Base-by-base conservation (phyloP, 345 rosid species). In the Hypericum androsaemum region DNA sequence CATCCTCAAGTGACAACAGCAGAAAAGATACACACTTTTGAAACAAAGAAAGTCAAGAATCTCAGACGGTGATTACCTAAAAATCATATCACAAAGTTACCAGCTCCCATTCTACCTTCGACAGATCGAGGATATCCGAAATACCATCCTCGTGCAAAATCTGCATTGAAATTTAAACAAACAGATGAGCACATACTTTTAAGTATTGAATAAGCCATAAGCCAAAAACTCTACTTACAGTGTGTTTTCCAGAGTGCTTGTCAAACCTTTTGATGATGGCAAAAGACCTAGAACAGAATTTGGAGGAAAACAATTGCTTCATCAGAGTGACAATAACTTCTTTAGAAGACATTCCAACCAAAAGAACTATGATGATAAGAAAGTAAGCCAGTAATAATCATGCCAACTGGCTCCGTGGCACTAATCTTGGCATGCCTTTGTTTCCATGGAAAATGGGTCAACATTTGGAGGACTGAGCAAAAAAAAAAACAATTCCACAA, bases 71-170 rank as follows among this genome's bases (percentile, higher is more conserved):
- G 4, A 22, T 22, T 22, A 22, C 32, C 32, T 22, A 1, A 22
- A 22, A 22, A 22, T 22, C 32, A 22, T 22, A 22, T 22, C 32
- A 22, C 32, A 22, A 22, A 22, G 32, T 22, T 22, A 22, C 4
- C 22, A 79, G 54, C 70, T 82, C 80, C 89, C 95, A 90, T 47
- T 71, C 81, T 60, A 74, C 81, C 71, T 72, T 75, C 14, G 81
- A 70, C 86, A 90, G 71, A 67, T 90, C 84, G 37, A 82, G 52
- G 58, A 71, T 65, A 70, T 80, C 80, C 1, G 62, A 57, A 8
- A 12, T 59, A 49, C 96, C 95, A 68, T 83, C 88, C 56, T 92
- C 96, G 70, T 82, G 79, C 84, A 77, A 66, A 63, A 88, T 61
- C 97, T 92, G 71, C 62, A 58, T 51, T 32, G 56, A 43, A n/a